Evolutionary conservation across 306 rosid genomes (phyloP).

Genomic region (Lathyrus aphaca): DNA sequence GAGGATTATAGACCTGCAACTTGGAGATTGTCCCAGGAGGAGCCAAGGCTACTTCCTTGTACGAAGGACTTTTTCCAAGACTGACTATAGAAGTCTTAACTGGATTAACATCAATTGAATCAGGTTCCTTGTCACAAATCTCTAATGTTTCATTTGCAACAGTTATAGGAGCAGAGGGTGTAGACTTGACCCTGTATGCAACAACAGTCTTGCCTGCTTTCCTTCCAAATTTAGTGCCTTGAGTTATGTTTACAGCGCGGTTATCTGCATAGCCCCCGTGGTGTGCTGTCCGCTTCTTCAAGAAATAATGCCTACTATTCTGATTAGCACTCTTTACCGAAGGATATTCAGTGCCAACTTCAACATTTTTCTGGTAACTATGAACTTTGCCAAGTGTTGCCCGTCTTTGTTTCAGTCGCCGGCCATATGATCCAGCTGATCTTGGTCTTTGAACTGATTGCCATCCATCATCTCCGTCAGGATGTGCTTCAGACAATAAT

Average conservation of each 20-base stretch:
- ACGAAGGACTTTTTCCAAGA: slow-evolving; percentile 96
- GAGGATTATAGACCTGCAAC: slow-evolving; percentile 66
- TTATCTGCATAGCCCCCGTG: slow-evolving; percentile 73
- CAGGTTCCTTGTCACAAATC: slow-evolving; percentile 53
- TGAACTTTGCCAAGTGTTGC: slow-evolving; percentile 76
- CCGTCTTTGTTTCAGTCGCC: slow-evolving; percentile 81
- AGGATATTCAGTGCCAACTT: slow-evolving; percentile 55
- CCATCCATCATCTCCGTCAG: slow-evolving; percentile 94
- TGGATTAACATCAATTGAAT: slow-evolving; percentile 56
- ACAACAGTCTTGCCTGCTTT: slow-evolving; percentile 71
- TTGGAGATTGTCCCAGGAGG: slow-evolving; percentile 91
- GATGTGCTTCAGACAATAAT: slow-evolving; percentile 62
- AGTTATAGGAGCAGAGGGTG: slow-evolving; percentile 57
- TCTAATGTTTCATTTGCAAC: slow-evolving; percentile 46
- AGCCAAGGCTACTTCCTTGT: slow-evolving; percentile 98
- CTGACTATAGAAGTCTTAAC: slow-evolving; percentile 61
- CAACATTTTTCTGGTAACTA: slow-evolving; percentile 76
- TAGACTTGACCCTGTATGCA: slow-evolving; percentile 87
- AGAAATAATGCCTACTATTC: slow-evolving; percentile 62
- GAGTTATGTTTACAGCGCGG: slow-evolving; percentile 57
- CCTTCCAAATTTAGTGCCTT: slow-evolving; percentile 84
- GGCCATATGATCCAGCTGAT: slow-evolving; percentile 76
- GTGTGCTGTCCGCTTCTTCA: slow-evolving; percentile 74
- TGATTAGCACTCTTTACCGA: slow-evolving; percentile 57
- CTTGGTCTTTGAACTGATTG: slow-evolving; percentile 97